phyloP scores from a whole-genome alignment of 305 asterid species.

The Rubia occidens region DNA sequence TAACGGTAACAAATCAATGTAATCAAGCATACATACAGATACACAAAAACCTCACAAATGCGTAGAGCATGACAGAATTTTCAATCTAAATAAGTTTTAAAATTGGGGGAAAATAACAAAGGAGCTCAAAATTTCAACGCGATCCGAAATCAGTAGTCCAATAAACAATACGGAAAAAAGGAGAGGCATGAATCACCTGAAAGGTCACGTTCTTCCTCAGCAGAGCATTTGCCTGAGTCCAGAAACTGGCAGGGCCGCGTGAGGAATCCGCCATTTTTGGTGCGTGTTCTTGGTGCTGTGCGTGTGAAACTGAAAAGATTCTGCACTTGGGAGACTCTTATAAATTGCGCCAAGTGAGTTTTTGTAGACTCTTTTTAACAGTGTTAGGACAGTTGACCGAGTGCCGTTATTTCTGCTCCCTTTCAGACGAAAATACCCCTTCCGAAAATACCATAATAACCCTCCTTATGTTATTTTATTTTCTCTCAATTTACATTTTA shows the following conservation, averaged over 20 bases:
- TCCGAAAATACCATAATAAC: background rate
- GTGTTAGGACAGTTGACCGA: background rate
- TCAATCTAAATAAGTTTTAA: background rate
- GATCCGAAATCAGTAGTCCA: background rate
- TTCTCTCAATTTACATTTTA: no score
- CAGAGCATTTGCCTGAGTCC: slow-evolving; percentile 93
- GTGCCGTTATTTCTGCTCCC: slow-evolving; percentile 1
- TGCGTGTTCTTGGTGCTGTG: background rate
- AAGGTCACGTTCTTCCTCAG: slow-evolving; percentile 37
- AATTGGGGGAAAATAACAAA: background rate
- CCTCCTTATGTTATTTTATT: background rate
- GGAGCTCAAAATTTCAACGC: background rate
- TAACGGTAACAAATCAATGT: background rate
- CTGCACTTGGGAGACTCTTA: background rate
- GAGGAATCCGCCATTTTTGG: slow-evolving; percentile 44
- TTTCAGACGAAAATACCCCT: slow-evolving; percentile 10
- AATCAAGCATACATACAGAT: background rate
- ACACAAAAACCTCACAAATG: background rate
- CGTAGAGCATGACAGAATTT: background rate
- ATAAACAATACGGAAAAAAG: no score
- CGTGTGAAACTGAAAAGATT: background rate
- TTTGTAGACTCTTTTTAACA: background rate
- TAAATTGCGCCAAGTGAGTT: background rate
- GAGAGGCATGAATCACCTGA: no score
- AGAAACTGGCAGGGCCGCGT: slow-evolving; percentile 51